Conservation (phyloP, 2,329 filamentous ascomycete species). For the Colletotrichum spinosum region DNA sequence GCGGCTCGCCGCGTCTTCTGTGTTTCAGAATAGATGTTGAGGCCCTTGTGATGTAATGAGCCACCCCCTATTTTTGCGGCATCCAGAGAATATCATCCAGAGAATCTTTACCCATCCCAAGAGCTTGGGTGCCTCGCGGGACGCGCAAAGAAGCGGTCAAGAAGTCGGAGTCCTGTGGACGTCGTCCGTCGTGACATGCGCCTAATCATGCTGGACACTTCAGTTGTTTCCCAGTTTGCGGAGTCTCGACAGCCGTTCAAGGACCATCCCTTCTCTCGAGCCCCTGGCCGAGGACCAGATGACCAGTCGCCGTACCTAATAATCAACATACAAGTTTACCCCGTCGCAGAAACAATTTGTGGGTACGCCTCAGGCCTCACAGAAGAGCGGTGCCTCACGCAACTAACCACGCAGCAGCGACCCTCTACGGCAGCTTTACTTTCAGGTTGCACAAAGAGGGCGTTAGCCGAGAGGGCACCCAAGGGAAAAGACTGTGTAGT, state of each 20-base stretch:
- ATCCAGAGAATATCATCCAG: not conserved
- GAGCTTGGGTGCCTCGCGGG: conserved; percentile 27
- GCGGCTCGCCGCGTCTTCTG: conserved; percentile 27
- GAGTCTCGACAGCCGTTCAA: no score
- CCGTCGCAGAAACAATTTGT: not conserved
- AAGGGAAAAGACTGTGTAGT: not conserved
- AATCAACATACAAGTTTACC: not conserved
- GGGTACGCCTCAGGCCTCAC: conserved; percentile 1
- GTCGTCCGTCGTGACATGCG: not conserved
- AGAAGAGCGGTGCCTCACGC: conserved; percentile 2
- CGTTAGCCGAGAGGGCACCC: conserved; percentile 19
- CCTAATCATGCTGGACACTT: not conserved
- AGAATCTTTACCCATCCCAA: conserved; percentile 9
- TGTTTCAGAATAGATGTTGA: conserved; percentile 17
- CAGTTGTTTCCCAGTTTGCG: no score
- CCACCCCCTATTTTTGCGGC: conserved; percentile 12
- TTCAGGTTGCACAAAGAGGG: conserved; percentile 22
- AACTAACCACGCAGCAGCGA: conserved; percentile 1
- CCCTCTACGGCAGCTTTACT: conserved; percentile 9
- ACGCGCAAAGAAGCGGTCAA: conserved; percentile 31
- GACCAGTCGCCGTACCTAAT: no score
- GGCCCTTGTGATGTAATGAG: conserved; percentile 8
- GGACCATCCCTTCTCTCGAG: no score
- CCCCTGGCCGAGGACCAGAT: no score
- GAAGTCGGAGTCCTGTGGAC: not conserved